These are phyloP conservation scores for Botrytis paeoniae DNA, from an alignment of 2,329 filamentous ascomycete species.

Conservation along the genomic window DNA sequence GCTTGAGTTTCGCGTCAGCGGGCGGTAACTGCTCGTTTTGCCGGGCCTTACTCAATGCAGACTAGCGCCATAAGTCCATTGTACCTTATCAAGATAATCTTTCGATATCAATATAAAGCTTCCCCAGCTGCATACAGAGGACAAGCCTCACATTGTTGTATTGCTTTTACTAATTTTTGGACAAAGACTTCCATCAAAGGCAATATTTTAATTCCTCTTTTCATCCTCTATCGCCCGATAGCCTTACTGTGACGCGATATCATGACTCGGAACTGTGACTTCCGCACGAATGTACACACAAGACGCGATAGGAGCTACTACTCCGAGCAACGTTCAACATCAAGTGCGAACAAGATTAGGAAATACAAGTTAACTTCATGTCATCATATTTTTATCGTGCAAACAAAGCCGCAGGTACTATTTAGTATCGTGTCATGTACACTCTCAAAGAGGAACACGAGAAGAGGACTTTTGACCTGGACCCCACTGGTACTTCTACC, in stretches of 20 bases:
- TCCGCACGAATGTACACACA: constrained; percentile 2
- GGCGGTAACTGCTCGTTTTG: neutral
- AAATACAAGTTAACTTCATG: neutral
- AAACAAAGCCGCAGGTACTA: neutral
- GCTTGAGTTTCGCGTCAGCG: constrained; percentile 31
- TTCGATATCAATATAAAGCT: neutral
- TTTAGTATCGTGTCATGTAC: neutral
- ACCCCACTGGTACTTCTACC: neutral
- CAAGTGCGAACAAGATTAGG: neutral
- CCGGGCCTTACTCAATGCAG: neutral
- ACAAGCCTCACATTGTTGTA: neutral
- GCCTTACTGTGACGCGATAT: neutral
- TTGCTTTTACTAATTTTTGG: neutral
- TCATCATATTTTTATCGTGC: neutral
- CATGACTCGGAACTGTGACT: neutral
- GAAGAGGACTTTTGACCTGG: neutral
- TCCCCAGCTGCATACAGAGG: neutral
- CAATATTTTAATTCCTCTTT: neutral
- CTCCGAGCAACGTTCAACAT: neutral
- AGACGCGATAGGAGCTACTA: neutral
- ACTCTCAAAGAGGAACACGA: neutral
- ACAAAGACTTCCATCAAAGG: neutral
- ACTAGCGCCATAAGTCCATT: neutral
- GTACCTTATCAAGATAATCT: neutral
- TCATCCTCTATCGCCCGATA: neutral